phyloP scores from a whole-genome alignment of 345 rosid genomes.

The Populus euphratica region DNA sequence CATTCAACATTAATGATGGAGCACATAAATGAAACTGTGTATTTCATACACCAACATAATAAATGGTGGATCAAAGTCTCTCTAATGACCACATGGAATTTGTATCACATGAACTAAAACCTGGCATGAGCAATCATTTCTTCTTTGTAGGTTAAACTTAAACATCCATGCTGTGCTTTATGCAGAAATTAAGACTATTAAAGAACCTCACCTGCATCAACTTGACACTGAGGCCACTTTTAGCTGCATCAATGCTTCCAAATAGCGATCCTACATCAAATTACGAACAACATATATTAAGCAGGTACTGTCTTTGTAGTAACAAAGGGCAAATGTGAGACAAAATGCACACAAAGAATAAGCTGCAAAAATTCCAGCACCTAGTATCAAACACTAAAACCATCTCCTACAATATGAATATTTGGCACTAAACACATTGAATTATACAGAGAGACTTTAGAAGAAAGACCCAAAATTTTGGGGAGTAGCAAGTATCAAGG shows the following conservation, averaged over 20 bases:
- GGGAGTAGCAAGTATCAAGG: not conserved
- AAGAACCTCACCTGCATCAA: conserved; percentile 70
- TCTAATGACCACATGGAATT: not conserved
- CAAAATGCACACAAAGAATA: not conserved
- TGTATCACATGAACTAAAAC: not conserved
- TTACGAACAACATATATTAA: conserved; percentile 14
- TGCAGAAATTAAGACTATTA: not conserved
- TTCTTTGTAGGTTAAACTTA: not conserved
- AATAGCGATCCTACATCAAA: conserved; percentile 74
- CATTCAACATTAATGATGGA: not conserved
- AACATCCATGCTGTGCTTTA: not conserved
- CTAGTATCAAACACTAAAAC: not conserved
- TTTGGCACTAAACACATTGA: not conserved
- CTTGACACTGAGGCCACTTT: conserved; percentile 60
- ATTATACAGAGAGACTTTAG: not conserved
- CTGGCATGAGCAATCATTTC: not conserved
- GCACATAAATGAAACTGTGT: not conserved
- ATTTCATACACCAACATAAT: not conserved
- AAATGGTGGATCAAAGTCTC: not conserved
- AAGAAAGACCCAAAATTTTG: not conserved
- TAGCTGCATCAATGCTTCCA: conserved; percentile 69
- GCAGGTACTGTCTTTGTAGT: not conserved
- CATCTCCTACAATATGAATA: not conserved
- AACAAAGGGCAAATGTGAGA: conserved; percentile 1
- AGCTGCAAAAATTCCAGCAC: not conserved